Evolutionary conservation across 2,329 filamentous ascomycete species (phyloP).

Genomic region (Aspergillus melleus): DNA sequence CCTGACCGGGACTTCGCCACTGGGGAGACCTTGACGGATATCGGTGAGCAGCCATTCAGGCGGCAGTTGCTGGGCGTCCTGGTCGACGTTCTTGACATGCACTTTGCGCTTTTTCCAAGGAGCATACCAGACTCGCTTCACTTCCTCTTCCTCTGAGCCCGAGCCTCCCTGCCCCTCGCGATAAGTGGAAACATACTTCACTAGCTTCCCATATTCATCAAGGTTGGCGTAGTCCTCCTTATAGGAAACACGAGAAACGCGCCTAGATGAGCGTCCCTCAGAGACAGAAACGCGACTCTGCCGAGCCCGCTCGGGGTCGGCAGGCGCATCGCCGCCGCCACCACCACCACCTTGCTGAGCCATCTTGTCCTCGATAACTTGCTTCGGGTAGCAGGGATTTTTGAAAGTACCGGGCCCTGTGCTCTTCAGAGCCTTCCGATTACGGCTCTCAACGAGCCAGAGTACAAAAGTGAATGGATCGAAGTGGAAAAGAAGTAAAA

Average conservation of each 20-base stretch:
- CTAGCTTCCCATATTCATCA: constrained; percentile 67
- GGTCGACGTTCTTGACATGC: constrained; percentile 23
- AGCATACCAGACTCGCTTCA: constrained; percentile 60
- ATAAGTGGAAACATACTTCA: constrained; percentile 68
- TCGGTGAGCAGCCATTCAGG: constrained; percentile 70
- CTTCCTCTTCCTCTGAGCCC: constrained; percentile 42
- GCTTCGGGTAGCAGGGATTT: constrained; percentile 5
- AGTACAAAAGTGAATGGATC: constrained; percentile 5
- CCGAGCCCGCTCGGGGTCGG: constrained; percentile 18
- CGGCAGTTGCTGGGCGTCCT: constrained; percentile 49
- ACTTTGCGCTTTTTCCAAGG: constrained; percentile 52
- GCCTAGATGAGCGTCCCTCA: constrained; percentile 23
- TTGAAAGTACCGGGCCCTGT: constrained; percentile 2
- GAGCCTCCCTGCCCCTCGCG: constrained; percentile 52
- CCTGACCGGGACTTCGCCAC: constrained; percentile 59
- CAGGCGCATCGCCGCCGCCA: constrained; percentile 6
- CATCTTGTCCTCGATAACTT: constrained; percentile 20
- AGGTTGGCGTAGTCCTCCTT: constrained; percentile 34
- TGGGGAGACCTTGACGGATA: constrained; percentile 63
- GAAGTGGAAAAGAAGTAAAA: not conserved
- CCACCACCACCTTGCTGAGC: constrained; percentile 16
- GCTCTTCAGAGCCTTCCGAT: constrained; percentile 1
- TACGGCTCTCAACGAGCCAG: not conserved
- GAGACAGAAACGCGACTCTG: constrained; percentile 26
- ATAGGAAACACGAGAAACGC: constrained; percentile 37